These are phyloP conservation scores for Phyllosticta citriasiana DNA, from an alignment of 2,329 filamentous ascomycete species.

Conservation along the genomic window DNA sequence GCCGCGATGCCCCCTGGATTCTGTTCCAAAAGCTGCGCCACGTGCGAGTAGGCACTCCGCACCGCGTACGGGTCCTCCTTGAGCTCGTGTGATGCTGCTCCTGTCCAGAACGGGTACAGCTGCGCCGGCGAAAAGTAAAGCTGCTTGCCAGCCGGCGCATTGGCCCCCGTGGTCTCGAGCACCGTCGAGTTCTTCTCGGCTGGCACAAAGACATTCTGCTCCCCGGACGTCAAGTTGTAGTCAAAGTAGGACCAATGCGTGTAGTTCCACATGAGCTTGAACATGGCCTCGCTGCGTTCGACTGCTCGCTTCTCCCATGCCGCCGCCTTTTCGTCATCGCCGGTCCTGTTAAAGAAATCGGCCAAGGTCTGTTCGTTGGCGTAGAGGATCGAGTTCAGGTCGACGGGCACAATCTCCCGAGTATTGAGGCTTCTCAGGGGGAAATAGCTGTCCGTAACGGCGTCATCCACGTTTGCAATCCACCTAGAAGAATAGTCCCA, in stretches of 20 bases:
- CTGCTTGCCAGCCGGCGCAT: slow-evolving; percentile 46
- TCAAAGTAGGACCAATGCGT: slow-evolving; percentile 57
- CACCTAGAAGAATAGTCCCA: slow-evolving; percentile 55
- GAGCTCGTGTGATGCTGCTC: slow-evolving; percentile 48
- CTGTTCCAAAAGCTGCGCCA: slow-evolving; percentile 43
- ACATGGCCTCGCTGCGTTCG: slow-evolving; percentile 52
- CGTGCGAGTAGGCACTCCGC: slow-evolving; percentile 43
- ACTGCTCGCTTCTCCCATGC: slow-evolving; percentile 42
- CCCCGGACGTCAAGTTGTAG: slow-evolving; percentile 52
- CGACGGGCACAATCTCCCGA: slow-evolving; percentile 49
- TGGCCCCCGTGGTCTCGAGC: slow-evolving; percentile 30
- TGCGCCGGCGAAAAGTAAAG: slow-evolving; percentile 50
- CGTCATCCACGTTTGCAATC: slow-evolving; percentile 48
- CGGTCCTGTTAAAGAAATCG: slow-evolving; percentile 41
- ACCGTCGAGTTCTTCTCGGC: slow-evolving; percentile 38
- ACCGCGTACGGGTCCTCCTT: slow-evolving; percentile 51
- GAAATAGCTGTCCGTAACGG: slow-evolving; percentile 51
- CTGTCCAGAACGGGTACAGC: slow-evolving; percentile 61
- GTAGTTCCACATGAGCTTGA: slow-evolving; percentile 53
- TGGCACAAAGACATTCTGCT: slow-evolving; percentile 47
- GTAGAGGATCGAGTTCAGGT: slow-evolving; percentile 60
- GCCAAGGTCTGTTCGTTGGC: slow-evolving; percentile 53
- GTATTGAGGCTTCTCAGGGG: slow-evolving; percentile 55
- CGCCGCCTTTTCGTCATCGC: slow-evolving; percentile 41
- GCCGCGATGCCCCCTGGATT: slow-evolving; percentile 50